Evolutionary conservation across 257 asterid species (phyloP).

Genomic region (Henckelia pumila): DNA sequence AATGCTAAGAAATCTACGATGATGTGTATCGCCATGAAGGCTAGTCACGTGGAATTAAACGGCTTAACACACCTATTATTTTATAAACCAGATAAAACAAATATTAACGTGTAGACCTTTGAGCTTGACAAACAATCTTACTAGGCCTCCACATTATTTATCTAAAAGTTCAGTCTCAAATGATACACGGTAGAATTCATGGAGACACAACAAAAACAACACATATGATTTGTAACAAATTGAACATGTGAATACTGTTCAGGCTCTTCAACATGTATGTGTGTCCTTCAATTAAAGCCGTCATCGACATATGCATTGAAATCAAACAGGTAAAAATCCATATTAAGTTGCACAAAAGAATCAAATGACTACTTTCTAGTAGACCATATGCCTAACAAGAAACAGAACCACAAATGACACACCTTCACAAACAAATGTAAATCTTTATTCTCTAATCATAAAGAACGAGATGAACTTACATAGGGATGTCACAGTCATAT

Average conservation of each 20-base stretch:
- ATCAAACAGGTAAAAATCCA: background rate
- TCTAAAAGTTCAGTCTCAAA: background rate
- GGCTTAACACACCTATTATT: conserved; percentile 2
- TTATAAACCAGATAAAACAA: background rate
- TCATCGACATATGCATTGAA: conserved; percentile 1
- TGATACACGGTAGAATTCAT: too few relatives aligned
- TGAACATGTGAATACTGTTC: background rate
- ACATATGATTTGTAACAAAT: background rate
- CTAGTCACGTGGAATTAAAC: background rate
- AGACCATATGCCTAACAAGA: conserved; percentile 19
- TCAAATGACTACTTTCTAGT: conserved; percentile 10
- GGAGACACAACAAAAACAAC: background rate
- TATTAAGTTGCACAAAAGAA: conserved; percentile 1
- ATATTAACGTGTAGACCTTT: background rate
- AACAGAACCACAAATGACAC: conserved; percentile 19
- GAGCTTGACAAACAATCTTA: too few relatives aligned
- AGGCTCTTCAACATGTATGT: conserved; percentile 4
- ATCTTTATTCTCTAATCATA: background rate
- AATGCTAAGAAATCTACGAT: background rate
- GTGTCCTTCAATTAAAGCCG: background rate
- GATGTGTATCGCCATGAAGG: conserved; percentile 5
- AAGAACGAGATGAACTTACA: conserved; percentile 37
- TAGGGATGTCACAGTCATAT: conserved; percentile 77
- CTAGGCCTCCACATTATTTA: background rate
- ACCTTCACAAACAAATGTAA: background rate